Conservation (phyloP, 2,329 filamentous ascomycete species). For the Falciphora oryzae region DNA sequence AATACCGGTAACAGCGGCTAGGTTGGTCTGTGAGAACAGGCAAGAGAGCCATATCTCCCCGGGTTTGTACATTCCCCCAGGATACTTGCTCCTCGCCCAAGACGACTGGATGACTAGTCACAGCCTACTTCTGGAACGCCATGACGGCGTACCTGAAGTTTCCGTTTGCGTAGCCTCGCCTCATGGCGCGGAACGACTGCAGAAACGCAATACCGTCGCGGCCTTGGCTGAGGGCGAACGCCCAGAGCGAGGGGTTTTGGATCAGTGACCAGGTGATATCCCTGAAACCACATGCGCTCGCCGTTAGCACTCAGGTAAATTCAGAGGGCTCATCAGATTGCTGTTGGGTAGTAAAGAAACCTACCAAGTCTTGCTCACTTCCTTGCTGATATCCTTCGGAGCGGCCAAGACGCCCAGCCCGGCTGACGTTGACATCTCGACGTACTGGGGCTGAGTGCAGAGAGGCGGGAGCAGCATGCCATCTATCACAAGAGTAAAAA, state of each 20-base stretch:
- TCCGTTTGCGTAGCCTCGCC: slow-evolving; percentile 52
- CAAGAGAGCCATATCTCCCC: background rate
- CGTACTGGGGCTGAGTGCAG: slow-evolving; percentile 47
- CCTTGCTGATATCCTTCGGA: slow-evolving; percentile 51
- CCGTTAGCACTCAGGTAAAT: background rate
- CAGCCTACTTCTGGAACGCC: slow-evolving; percentile 50
- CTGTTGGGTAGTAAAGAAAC: slow-evolving; percentile 14
- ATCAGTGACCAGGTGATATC: slow-evolving; percentile 58
- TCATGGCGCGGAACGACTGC: slow-evolving; percentile 56
- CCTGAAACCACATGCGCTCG: slow-evolving; percentile 29
- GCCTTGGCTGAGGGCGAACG: slow-evolving; percentile 54
- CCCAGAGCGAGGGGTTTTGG: slow-evolving; percentile 54
- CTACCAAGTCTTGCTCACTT: slow-evolving; percentile 56
- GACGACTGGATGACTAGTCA: no score
- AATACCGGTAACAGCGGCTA: background rate
- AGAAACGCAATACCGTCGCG: slow-evolving; percentile 55
- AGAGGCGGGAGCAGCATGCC: slow-evolving; percentile 56
- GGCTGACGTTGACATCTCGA: slow-evolving; percentile 40
- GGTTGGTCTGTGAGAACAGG: no score
- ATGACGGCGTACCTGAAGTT: slow-evolving; percentile 55
- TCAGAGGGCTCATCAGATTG: background rate
- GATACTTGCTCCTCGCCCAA: background rate
- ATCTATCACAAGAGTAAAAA: slow-evolving; percentile 28
- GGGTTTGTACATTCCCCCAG: background rate
- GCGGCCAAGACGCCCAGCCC: slow-evolving; percentile 38